Conservation (phyloP, 768 basidiomycete species). For the Trametes coccinea region DNA sequence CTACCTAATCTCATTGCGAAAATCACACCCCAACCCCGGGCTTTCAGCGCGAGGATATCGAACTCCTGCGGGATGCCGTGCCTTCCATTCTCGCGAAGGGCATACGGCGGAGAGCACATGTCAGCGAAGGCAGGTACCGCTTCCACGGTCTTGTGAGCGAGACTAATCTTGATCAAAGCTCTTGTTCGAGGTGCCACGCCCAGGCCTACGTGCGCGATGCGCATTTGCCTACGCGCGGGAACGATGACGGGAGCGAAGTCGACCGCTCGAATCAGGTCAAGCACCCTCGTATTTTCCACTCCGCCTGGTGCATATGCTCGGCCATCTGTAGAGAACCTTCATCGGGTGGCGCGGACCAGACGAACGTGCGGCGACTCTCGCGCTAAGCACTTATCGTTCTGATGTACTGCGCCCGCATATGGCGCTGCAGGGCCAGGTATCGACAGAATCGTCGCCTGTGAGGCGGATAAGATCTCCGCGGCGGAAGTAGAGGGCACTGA, state of each 20-base stretch:
- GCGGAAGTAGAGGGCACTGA: slow-evolving; percentile 3
- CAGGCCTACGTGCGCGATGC: background rate
- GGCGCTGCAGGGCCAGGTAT: background rate
- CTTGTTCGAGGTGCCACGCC: slow-evolving; percentile 1
- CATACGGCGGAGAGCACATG: slow-evolving; percentile 6
- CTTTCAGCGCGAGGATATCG: background rate
- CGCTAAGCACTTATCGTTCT: background rate
- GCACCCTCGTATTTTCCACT: slow-evolving; percentile 11
- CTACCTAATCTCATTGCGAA: slow-evolving; percentile 3
- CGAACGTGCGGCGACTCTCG: background rate
- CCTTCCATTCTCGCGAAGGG: slow-evolving; percentile 18
- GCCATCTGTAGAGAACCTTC: background rate
- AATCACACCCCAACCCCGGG: background rate
- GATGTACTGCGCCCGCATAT: background rate
- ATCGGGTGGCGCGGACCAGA: slow-evolving; percentile 14
- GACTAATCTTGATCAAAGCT: slow-evolving; percentile 16
- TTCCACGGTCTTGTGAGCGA: slow-evolving; percentile 20
- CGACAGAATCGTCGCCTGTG: background rate
- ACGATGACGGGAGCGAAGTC: slow-evolving; percentile 3
- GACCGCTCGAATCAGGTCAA: background rate
- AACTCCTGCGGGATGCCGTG: background rate
- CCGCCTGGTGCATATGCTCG: slow-evolving; percentile 2
- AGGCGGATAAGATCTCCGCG: slow-evolving; percentile 15
- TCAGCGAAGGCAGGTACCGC: slow-evolving; percentile 13
- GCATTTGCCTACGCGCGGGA: background rate